These are phyloP conservation scores for Backusella tuberculispora DNA, from an alignment of 192 early-diverging fungal genomes.

Conservation along the genomic window DNA sequence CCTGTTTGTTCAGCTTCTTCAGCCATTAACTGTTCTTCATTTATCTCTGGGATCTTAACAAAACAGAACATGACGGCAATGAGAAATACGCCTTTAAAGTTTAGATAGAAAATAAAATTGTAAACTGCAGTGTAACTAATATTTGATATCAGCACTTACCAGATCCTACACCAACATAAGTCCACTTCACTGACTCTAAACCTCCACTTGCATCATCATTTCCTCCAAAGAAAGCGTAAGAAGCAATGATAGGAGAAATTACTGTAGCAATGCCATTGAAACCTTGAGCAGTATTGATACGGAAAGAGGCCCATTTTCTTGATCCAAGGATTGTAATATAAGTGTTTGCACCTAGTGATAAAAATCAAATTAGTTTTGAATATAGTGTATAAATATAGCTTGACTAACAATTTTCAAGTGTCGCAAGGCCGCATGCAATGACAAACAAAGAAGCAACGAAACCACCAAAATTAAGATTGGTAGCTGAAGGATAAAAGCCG, in stretches of 20 bases:
- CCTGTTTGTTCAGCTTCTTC: conserved; percentile 28
- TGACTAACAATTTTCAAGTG: conserved; percentile 38
- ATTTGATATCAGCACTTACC: conserved; percentile 10
- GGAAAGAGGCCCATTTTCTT: conserved; percentile 26
- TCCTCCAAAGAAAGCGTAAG: conserved; percentile 40
- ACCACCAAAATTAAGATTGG: conserved; percentile 29
- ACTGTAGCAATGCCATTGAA: conserved; percentile 42
- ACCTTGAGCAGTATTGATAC: conserved; percentile 37
- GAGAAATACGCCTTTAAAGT: conserved; percentile 30
- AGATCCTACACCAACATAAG: conserved; percentile 39
- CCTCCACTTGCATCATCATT: conserved; percentile 1
- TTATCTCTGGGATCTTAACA: conserved; percentile 41
- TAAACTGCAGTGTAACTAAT: neutral
- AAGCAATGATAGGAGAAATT: conserved; percentile 40
- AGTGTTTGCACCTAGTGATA: conserved; percentile 35
- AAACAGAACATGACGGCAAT: conserved; percentile 38
- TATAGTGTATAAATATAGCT: neutral
- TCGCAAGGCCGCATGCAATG: conserved; percentile 43
- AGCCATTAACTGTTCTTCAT: conserved; percentile 45
- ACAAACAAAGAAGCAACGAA: conserved; percentile 42
- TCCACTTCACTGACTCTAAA: conserved; percentile 36
- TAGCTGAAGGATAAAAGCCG: conserved; percentile 37
- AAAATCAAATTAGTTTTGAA: neutral
- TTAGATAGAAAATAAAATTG: neutral
- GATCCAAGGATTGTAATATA: conserved; percentile 39